Evolutionary conservation across 1,139 yeast species (phyloP).

Genomic region (Candida mesenterica): DNA sequence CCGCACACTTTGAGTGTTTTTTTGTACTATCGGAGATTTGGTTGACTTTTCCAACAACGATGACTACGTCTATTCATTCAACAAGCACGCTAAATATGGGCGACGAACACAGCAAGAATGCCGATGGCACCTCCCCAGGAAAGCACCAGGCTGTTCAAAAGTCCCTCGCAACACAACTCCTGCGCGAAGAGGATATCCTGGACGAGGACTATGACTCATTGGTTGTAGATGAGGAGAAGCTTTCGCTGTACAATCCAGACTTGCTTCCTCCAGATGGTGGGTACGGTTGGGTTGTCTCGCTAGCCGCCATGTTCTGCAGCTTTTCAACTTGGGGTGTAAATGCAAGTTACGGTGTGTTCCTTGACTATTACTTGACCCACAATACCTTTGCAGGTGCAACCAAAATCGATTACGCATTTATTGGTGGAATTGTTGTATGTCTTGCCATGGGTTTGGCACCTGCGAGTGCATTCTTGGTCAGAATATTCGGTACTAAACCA

Average conservation of each 20-base stretch:
- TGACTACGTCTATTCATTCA: too few species aligned
- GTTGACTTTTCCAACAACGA: too few species aligned
- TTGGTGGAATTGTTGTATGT: slow-evolving; percentile 65
- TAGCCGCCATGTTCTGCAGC: slow-evolving; percentile 46
- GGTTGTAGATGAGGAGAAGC: too few species aligned
- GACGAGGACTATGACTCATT: too few species aligned
- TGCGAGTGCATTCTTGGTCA: slow-evolving; percentile 35
- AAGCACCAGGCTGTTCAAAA: too few species aligned
- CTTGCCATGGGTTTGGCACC: slow-evolving; percentile 62
- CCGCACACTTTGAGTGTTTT: too few species aligned
- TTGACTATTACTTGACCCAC: slow-evolving; percentile 50
- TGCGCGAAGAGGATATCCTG: too few species aligned
- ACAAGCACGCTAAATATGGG: too few species aligned
- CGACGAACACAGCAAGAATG: too few species aligned
- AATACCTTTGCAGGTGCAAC: slow-evolving; percentile 57
- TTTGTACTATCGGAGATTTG: too few species aligned
- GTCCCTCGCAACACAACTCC: too few species aligned
- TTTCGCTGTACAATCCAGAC: neutral
- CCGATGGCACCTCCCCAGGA: too few species aligned
- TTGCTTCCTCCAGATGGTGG: slow-evolving; percentile 57
- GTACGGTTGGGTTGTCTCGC: slow-evolving; percentile 66
- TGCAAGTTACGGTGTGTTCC: slow-evolving; percentile 66
- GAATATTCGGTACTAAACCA: slow-evolving; percentile 32
- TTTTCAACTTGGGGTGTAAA: slow-evolving; percentile 76
- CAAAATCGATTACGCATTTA: slow-evolving; percentile 60